Base-by-base conservation (phyloP, 2,329 filamentous ascomycete genomes). In the Clonostachys solani region DNA sequence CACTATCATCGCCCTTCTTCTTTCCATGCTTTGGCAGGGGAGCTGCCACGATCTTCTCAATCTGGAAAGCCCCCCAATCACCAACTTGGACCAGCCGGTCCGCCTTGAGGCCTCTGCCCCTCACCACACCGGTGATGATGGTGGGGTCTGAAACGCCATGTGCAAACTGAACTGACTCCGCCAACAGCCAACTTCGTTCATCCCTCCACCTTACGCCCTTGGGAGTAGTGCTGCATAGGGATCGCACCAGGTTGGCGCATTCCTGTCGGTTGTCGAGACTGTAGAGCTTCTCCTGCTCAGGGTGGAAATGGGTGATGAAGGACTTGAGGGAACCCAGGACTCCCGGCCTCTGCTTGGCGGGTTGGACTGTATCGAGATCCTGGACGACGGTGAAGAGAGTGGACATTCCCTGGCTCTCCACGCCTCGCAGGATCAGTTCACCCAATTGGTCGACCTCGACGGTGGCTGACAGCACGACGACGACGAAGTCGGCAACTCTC, bases 201-300 rank as follows among this genome's bases (percentile, higher is more conserved):
- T 99, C 94, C 57, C 94, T 83, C 94, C 94, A 99, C 52, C 86
- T 76, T n/a, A 99, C 81, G 1, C 94, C 94, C 71, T 95, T 97
- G 12, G 94, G 92, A 40, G 87, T 91, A 35, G 87, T 90, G 53
- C 85, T 96, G 74, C 94, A 99, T 15, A 99, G 72, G 29, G 91
- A 92, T 45, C 95, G 82, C 67, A 97, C 87, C 36, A 95, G 74
- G 62, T 96, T 97, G 45, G 90, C 82, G 62, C 89, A 92, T 64
- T 99, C 94, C 62, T 96, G 91, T 60, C 89, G 80, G 52, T 81
- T 92, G 61, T 96, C 91, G 47, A 96, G 75, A 55, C 84, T 94
- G 66, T 92, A 89, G 15, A 99, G 78, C 67, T 94, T 96, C 58
- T 96, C 92, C 58, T 94, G 86, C 19, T 89, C 81, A 0, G 94